These are phyloP conservation scores for Trichoderma sp. DNA, from an alignment of 2,329 filamentous ascomycete genomes.

Conservation along the genomic window DNA sequence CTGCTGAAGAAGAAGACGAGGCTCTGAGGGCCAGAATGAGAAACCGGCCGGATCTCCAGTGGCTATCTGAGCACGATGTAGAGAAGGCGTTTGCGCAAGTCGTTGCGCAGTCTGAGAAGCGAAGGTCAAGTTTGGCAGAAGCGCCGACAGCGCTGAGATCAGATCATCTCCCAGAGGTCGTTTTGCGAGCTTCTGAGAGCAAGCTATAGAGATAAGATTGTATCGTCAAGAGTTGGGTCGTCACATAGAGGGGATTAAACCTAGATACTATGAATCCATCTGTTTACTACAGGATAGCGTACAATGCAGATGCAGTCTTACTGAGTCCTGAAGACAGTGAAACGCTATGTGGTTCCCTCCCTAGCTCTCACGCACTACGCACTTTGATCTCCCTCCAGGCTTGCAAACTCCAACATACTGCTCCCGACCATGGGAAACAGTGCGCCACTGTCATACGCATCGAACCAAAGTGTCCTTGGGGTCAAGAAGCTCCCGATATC, in stretches of 20 bases:
- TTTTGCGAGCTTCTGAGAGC: background rate
- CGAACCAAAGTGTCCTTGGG: conserved; percentile 5
- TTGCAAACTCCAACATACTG: conserved; percentile 11
- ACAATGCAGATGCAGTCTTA: no score
- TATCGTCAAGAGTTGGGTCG: no score
- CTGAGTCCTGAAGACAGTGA: no score
- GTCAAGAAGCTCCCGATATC: background rate
- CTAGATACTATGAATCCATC: no score
- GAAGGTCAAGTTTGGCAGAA: no score
- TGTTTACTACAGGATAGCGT: no score
- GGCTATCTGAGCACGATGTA: conserved; percentile 31
- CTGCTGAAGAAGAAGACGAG: conserved; percentile 21
- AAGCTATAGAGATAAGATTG: background rate
- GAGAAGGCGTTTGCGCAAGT: conserved; percentile 18
- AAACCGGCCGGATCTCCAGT: conserved; percentile 28
- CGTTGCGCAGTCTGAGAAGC: background rate
- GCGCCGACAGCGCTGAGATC: no score
- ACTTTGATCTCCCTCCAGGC: background rate
- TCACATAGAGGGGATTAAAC: no score
- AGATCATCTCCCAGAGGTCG: background rate
- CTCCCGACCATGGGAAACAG: background rate
- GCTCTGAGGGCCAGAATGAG: conserved; percentile 25
- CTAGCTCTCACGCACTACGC: background rate
- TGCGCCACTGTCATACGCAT: background rate
- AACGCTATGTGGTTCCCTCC: background rate